A percentile compares a stretch with the other conserved stretches of the same genome.
Evolutionary conservation across 768 basidiomycete species (phyloP).

Genomic region (Trametes elegans): DNA sequence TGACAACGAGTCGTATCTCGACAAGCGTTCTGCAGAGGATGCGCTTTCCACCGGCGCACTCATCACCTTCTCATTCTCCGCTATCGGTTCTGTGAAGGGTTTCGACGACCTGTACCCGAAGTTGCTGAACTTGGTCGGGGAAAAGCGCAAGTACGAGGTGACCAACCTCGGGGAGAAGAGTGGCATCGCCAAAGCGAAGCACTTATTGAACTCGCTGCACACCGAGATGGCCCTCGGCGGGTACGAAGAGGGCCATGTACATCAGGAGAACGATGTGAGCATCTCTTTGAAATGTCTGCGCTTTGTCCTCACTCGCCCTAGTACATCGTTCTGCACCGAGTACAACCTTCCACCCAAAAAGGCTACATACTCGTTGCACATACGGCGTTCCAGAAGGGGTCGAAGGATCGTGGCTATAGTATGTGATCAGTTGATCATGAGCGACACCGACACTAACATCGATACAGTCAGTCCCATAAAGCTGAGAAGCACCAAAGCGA

Average conservation of each 20-base stretch:
- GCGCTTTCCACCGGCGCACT: constrained; percentile 92
- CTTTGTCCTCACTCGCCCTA: constrained; percentile 35
- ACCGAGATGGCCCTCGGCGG: constrained; percentile 88
- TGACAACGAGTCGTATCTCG: constrained; percentile 90
- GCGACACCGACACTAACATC: neutral
- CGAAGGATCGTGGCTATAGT: constrained; percentile 81
- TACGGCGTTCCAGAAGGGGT: constrained; percentile 85
- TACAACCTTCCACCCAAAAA: constrained; percentile 86
- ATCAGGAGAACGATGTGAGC: constrained; percentile 91
- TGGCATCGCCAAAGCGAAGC: constrained; percentile 41
- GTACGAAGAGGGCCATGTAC: constrained; percentile 91
- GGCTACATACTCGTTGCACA: constrained; percentile 93
- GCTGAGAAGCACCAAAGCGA: constrained; percentile 74
- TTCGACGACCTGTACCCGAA: constrained; percentile 98
- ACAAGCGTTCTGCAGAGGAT: constrained; percentile 93
- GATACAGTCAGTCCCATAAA: constrained; percentile 76
- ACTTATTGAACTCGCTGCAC: constrained; percentile 83
- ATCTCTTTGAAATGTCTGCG: no score
- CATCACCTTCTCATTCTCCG: constrained; percentile 87
- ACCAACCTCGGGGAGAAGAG: constrained; percentile 44
- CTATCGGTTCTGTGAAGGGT: constrained; percentile 92
- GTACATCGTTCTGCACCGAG: constrained; percentile 93
- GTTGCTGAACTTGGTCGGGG: constrained; percentile 83
- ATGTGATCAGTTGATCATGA: constrained; percentile 26
- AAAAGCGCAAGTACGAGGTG: constrained; percentile 77